Evolutionary conservation across 345 rosid genomes (phyloP).

Genomic region (Microcos paniculata): DNA sequence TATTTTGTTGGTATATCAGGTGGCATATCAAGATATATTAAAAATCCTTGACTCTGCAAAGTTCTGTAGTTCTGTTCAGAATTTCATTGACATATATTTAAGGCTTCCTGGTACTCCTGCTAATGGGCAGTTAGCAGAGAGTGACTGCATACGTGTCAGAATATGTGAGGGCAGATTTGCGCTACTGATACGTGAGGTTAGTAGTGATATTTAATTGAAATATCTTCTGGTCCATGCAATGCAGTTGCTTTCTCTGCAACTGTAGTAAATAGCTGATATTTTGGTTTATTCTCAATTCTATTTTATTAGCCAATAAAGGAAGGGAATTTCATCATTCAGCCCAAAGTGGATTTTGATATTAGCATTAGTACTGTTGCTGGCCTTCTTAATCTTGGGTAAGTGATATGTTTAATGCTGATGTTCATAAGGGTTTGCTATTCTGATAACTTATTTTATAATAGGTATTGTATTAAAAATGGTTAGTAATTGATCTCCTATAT

Average conservation of each 20-base stretch:
- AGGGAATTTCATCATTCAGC: conserved; percentile 99
- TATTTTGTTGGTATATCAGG: conserved; percentile 47
- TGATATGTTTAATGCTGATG: conserved; percentile 5
- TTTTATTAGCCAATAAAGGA: conserved; percentile 90
- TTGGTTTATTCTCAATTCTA: conserved; percentile 20
- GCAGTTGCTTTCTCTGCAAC: conserved; percentile 21
- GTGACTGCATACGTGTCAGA: conserved; percentile 97
- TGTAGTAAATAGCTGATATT: conserved; percentile 15
- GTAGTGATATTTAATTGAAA: conserved; percentile 21
- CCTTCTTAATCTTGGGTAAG: conserved; percentile 98
- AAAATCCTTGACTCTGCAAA: conserved; percentile 79
- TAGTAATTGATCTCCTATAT: neutral
- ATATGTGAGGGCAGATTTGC: conserved; percentile 99
- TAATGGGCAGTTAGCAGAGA: conserved; percentile 81
- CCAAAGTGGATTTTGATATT: conserved; percentile 98
- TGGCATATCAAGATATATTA: conserved; percentile 79
- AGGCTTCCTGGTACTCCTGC: conserved; percentile 85
- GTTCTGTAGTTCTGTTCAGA: conserved; percentile 91
- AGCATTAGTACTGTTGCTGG: conserved; percentile 97
- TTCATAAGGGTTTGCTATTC: conserved; percentile 1
- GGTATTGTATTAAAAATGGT: neutral
- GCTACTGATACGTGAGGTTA: conserved; percentile 91
- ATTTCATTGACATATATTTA: conserved; percentile 84
- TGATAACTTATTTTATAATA: neutral
- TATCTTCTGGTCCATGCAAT: neutral